Base-by-base conservation (phyloP, 2,329 filamentous ascomycete genomes). In the Nigrospora sphaerica region DNA sequence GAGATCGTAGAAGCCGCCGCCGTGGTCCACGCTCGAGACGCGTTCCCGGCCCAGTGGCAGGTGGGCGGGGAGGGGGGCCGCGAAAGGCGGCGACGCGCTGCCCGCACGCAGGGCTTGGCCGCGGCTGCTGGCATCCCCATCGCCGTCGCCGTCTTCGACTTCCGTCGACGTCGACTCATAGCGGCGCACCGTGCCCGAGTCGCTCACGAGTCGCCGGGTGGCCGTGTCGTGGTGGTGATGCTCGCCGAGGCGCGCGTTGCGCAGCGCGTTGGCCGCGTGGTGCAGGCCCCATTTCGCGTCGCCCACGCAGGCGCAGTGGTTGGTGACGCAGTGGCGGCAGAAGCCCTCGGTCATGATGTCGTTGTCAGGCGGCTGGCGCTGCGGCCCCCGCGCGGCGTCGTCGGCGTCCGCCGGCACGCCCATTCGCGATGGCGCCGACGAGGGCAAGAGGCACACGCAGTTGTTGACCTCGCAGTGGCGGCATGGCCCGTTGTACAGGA, bases 241-340 rank as follows among this genome's bases (percentile, higher is more conserved):
- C 14, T n/a, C 16, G 34, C 14, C 16, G 14, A 36, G 28, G 18
- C 39, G 16, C 13, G 39, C n/a, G 39, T 31, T 28, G 19, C 16
- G 37, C 16, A 46, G n/a, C 9, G 37, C 33, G 14, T 28, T 36
- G 17, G 32, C n/a, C 18, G 45, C 45, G 12, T 46, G 45, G 34
- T 38, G 39, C 23, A 35, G 32, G 18, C 45, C 45, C 45, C 45
- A 46, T n/a, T 34, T 23, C 14, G 39, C 23, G 17, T 46, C 45
- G 17, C 14, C 12, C 12, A 46, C 17, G 34, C 45, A 46, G 16
- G 18, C 19, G 45, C 45, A 46, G 19, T 36, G 32, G 33, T 43
- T 46, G 32, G 37, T 18, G 33, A 46, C 45, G 33, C 45, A 46
- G 45, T 46, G 45, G 31, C 39, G 39, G 28, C 45, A 46, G 45